These are phyloP conservation scores for Marasmius fiardii DNA, from an alignment of 1,284 basidiomycete genomes.

Conservation along the genomic window DNA sequence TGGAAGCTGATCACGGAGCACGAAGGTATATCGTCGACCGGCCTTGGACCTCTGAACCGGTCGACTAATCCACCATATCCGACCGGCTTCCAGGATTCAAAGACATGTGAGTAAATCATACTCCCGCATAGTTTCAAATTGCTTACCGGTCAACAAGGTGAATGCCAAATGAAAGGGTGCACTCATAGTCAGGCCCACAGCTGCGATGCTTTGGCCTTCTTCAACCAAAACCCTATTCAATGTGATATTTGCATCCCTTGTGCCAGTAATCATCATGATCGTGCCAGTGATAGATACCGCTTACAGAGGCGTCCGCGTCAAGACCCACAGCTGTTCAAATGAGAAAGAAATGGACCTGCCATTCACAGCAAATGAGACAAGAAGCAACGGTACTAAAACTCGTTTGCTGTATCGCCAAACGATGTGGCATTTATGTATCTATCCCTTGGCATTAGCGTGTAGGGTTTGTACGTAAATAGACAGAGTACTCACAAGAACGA, in stretches of 20 bases:
- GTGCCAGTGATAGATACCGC: background rate
- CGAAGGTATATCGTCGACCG: background rate
- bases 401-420: background rate
- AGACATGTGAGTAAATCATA: background rate
- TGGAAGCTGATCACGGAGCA: background rate
- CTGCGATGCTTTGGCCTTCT: background rate
- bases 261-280: background rate
- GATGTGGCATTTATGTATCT: background rate
- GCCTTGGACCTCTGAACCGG: background rate
- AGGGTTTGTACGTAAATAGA: background rate
- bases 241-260: no score
- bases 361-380: background rate
- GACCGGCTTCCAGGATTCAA: background rate
- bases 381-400: background rate
- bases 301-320: background rate
- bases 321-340: no score
- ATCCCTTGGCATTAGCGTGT: background rate
- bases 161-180: background rate
- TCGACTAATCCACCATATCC: constrained; percentile 1
- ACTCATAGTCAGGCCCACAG: background rate
- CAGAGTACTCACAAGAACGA: background rate
- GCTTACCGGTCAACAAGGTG: background rate
- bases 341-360: background rate
- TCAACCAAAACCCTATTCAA: background rate
- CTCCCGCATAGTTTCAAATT: background rate